A percentile compares a stretch with the other conserved stretches of the same genome.
Evolutionary conservation across 345 rosid genomes (phyloP).

Genomic region (Lepidium sativum): DNA sequence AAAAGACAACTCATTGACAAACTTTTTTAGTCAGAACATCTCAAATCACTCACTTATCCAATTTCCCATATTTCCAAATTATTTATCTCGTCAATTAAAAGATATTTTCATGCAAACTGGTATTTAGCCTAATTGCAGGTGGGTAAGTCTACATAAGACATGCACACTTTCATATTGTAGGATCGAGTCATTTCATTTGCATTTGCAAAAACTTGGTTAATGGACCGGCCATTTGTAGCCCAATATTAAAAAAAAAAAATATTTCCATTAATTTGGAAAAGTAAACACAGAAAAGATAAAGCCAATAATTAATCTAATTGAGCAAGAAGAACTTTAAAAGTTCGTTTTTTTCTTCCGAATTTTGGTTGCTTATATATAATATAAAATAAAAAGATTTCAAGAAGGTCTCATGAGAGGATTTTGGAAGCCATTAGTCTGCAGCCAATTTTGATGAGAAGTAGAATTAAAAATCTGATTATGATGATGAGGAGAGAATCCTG

Average conservation of each 20-base stretch:
- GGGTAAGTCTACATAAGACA: too few relatives aligned
- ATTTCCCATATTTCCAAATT: slow-evolving; percentile 2
- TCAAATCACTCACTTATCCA: slow-evolving; percentile 26
- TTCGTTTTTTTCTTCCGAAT: background rate
- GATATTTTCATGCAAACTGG: background rate
- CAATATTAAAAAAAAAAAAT: too few relatives aligned
- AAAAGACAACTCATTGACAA: slow-evolving; percentile 34
- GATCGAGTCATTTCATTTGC: too few relatives aligned
- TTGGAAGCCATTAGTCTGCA: slow-evolving; percentile 29
- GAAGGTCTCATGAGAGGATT: slow-evolving; percentile 33
- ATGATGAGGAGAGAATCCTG: slow-evolving; percentile 92
- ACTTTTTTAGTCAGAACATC: slow-evolving; percentile 30
- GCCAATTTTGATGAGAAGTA: slow-evolving; percentile 30
- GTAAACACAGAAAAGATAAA: background rate
- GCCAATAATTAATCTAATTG: background rate
- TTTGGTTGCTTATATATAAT: background rate
- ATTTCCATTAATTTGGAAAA: background rate
- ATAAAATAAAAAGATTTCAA: background rate
- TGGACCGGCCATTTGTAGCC: too few relatives aligned
- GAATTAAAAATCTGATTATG: slow-evolving; percentile 27
- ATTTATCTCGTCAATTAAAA: background rate
- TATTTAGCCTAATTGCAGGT: too few relatives aligned
- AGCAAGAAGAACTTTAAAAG: slow-evolving; percentile 8
- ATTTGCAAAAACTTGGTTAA: too few relatives aligned
- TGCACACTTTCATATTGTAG: too few relatives aligned